Percentiles rank a stretch among this genome's conserved stretches.
Conservation (phyloP, 2,329 filamentous ascomycete species). For the Ophiostoma sp. region DNA sequence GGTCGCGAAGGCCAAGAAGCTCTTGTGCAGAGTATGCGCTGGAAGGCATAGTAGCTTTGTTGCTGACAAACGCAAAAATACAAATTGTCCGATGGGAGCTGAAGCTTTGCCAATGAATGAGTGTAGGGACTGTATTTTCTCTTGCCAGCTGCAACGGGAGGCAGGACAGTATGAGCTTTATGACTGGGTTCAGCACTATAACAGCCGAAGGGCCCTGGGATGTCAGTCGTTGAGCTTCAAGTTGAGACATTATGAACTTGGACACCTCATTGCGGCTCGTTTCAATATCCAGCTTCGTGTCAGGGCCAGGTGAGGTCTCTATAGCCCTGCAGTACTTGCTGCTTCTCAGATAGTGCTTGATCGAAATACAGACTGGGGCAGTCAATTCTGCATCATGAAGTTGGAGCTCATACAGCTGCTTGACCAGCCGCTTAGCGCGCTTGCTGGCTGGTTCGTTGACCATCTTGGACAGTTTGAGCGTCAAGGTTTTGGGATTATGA, state of each 20-base stretch:
- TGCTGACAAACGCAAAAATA: conserved; percentile 25
- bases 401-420: conserved; percentile 23
- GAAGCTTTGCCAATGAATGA: conserved; percentile 25
- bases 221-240: conserved; percentile 26
- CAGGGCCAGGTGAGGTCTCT: conserved; percentile 9
- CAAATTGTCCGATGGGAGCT: conserved; percentile 21
- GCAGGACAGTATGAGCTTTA: conserved; percentile 25
- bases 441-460: conserved; percentile 15
- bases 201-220: conserved; percentile 12
- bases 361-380: conserved; percentile 20
- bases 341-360: conserved; percentile 21
- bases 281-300: conserved; percentile 7
- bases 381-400: conserved; percentile 23
- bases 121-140: conserved; percentile 14
- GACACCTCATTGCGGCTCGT: conserved; percentile 13
- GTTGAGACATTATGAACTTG: conserved; percentile 25
- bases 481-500: neutral
- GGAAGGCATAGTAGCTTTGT: conserved; percentile 21
- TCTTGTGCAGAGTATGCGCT: conserved; percentile 25
- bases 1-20: conserved; percentile 25
- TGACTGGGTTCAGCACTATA: conserved; percentile 22
- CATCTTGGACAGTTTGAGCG: conserved; percentile 11
- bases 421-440: conserved; percentile 22
- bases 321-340: conserved; percentile 20
- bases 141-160: conserved; percentile 15